Evolutionary conservation across 176 grass and related monocot genomes (phyloP).

Genomic region (Canna indica): DNA sequence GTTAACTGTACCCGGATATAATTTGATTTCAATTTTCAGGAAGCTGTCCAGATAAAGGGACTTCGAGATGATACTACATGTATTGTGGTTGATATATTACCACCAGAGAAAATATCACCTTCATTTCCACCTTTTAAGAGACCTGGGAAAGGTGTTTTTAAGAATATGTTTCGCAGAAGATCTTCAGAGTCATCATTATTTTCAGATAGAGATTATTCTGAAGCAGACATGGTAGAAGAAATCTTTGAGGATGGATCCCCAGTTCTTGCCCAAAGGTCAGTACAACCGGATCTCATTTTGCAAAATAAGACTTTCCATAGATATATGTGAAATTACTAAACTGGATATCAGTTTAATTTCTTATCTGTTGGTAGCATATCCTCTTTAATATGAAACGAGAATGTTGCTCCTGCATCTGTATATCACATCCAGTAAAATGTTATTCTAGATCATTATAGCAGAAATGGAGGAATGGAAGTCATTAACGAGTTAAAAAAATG

Average conservation of each 20-base stretch:
- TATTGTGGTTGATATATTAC: constrained; percentile 87
- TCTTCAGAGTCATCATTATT: constrained; percentile 61
- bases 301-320: neutral
- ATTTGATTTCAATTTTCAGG: constrained; percentile 32
- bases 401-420: neutral
- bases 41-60: constrained; percentile 69
- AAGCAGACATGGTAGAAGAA: constrained; percentile 46
- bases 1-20: neutral
- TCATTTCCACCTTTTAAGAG: constrained; percentile 41
- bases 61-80: constrained; percentile 91
- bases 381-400: neutral
- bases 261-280: constrained; percentile 28
- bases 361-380: neutral
- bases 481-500: too few relatives aligned
- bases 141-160: constrained; percentile 65
- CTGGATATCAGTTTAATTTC: neutral
- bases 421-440: neutral
- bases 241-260: constrained; percentile 43
- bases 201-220: constrained; percentile 46
- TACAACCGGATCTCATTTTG: neutral
- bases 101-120: constrained; percentile 76
- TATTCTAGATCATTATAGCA: too few relatives aligned
- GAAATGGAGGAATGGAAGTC: too few relatives aligned
- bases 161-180: constrained; percentile 61
- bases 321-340: neutral